Percentiles rank a stretch among this genome's conserved stretches.
These are phyloP conservation scores for Perkinsus marinus DNA, from an alignment of 169 alveolate genomes.

Conservation along the genomic window DNA sequence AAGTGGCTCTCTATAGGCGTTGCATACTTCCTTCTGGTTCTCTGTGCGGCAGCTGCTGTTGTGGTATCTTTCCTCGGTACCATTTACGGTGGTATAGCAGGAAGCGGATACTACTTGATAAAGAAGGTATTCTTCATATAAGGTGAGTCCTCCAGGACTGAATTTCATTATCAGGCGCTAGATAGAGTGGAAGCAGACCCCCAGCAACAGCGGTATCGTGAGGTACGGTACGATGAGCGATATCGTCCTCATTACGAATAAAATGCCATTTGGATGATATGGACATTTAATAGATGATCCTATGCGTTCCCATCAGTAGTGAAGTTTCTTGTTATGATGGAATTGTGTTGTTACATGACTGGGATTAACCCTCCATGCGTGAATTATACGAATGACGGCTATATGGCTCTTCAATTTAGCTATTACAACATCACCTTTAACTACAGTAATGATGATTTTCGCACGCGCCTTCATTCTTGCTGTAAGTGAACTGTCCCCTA, in stretches of 20 bases:
- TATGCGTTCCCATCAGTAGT: neutral
- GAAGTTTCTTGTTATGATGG: neutral
- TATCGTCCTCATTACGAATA: neutral
- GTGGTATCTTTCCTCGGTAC: neutral
- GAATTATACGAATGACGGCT: too few species aligned
- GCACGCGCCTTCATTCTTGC: neutral
- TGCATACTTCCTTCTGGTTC: neutral
- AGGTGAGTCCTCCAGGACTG: neutral
- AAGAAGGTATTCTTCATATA: neutral
- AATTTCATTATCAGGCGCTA: neutral
- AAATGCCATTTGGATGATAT: too few species aligned
- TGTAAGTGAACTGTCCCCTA: neutral
- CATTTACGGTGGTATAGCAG: neutral
- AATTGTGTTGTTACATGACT: neutral
- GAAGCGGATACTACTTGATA: neutral
- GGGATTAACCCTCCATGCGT: neutral
- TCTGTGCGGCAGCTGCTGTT: neutral
- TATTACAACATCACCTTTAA: neutral
- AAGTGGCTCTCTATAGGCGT: neutral
- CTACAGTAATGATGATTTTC: neutral
- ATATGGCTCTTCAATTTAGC: neutral
- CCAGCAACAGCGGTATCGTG: neutral
- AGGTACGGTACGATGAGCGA: neutral
- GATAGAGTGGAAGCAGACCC: neutral
- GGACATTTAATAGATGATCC: too few species aligned